Base-by-base conservation (phyloP, 805 yeast species). In the Ogataea pini region DNA sequence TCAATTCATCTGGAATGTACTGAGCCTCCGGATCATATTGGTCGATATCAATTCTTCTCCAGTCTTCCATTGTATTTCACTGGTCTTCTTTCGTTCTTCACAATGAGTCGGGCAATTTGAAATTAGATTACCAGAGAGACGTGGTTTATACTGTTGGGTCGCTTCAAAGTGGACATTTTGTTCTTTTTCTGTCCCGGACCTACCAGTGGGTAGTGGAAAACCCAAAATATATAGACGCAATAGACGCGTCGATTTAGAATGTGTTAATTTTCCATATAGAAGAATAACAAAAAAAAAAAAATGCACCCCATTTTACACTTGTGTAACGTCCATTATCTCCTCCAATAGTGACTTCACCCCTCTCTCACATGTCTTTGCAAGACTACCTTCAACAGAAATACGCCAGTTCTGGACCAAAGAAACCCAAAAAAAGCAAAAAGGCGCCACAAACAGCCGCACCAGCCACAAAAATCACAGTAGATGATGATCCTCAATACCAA, bases 11-110 rank as follows among this genome's bases (percentile, higher is more conserved):
- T 13, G 57, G 50, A 12, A 50, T 59, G 43, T 62, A 66, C 34
- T 62, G 82, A 58, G 78, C 79, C 40, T 91, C 96, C 3, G 96
- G 87, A 63, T 91, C 97, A 56, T 82, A 83, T 14, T 89, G 87
- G 68, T 94, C 98, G 46, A 94, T 83, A 67, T 94, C 96, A 59
- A 92, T 89, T 77, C 94, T 83, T 79, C 99, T 86, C 96, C 96
- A 87, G 63, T 85, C 90, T 51, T 79, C 83, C 81, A 81, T 79
- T 31, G 28, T 20, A 14, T 7, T 27, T 19, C n/a, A 25, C 19
- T 17, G 6, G 25, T 28, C 18, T 18, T 20, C n/a, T 29, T 31
- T 18, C 16, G 9, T 19, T 22, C 34, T 9, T 28, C 25, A n/a
- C n/a, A 39, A 29, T 22, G 25, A 22, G 25, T 5, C 8, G 25